Base-by-base conservation (phyloP, 2,329 filamentous ascomycete species). In the Colletotrichum cordylinicola region DNA sequence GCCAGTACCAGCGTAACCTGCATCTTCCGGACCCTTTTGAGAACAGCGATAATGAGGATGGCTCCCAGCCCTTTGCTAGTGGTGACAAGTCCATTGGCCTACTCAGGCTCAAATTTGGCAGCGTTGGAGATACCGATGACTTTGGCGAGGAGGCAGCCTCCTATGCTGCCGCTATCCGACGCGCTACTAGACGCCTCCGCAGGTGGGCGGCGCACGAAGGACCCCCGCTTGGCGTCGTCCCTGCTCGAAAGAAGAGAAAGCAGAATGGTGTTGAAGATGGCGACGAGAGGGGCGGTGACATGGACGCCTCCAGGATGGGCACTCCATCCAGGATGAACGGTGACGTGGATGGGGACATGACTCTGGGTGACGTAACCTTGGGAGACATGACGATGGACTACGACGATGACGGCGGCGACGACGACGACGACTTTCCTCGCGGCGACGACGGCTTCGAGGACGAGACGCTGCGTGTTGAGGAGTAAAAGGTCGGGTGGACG, bases 141-240 rank as follows among this genome's bases (percentile, higher is more conserved):
- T 94, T 92, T 79, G 95, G 95, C 58, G 95, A 96, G 82, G 94
- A 96, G 82, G 88, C 92, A 8, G 89, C 90, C 70, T 88, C 91
- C 2, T 93, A 94, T 74, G 90, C 92, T 6, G 91, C 93, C 13
- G 90, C 94, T 9, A 85, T 96, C 21, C 87, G 93, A 69, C 90
- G 93, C 18, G 88, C 90, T 2, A 86, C 88, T 24, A 89, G 95
- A 33, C 89, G 95, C 55, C 86, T 96, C n/a, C 86, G 90, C 68
- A 90, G 94, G 37, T 96, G 95, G 95, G 89, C 92, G 64, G 86
- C 86, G n/a, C 84, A 85, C 4, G 85, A 83, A 13, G 84, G 85
- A n/a, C 79, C 82, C 13, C 84, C 86, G 24, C 82, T 88, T 4
- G 88, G 88, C 3, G 87, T 90, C 21, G 83, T 91, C 70, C 80